phyloP scores from a whole-genome alignment of 495 filamentous ascomycete genomes.

The Hypoxylon lienhwacheense region DNA sequence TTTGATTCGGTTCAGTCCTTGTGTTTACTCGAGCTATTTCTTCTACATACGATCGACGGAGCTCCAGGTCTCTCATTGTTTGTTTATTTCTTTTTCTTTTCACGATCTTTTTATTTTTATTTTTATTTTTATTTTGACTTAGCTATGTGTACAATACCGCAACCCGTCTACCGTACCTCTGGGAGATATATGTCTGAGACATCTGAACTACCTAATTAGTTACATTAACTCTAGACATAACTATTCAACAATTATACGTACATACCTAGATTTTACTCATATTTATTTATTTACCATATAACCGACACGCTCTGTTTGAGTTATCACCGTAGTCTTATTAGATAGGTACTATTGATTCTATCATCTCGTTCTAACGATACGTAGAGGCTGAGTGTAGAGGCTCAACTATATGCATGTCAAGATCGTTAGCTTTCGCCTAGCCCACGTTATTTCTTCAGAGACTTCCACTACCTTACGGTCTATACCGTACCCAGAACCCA shows the following conservation, averaged over 20 bases:
- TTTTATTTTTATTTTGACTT: conserved; percentile 13
- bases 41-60: conserved; percentile 1
- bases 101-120: conserved; percentile 10
- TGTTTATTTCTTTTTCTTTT: conserved; percentile 22
- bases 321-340: too few species aligned
- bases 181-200: conserved; percentile 21
- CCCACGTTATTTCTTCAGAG: too few species aligned
- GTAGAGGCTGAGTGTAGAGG: too few species aligned
- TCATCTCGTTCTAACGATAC: too few species aligned
- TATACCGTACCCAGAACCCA: too few species aligned
- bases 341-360: too few species aligned
- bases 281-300: background rate
- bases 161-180: conserved; percentile 1
- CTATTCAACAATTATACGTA: background rate
- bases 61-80: conserved; percentile 9
- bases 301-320: too few species aligned
- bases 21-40: background rate
- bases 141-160: conserved; percentile 24
- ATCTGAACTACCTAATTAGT: conserved; percentile 4
- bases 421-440: too few species aligned
- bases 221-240: background rate
- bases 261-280: background rate
- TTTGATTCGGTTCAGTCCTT: too few species aligned
- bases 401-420: too few species aligned
- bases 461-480: too few species aligned